These are phyloP conservation scores for Apiospora saccharicola DNA, from an alignment of 2,329 filamentous ascomycete genomes.

Conservation along the genomic window DNA sequence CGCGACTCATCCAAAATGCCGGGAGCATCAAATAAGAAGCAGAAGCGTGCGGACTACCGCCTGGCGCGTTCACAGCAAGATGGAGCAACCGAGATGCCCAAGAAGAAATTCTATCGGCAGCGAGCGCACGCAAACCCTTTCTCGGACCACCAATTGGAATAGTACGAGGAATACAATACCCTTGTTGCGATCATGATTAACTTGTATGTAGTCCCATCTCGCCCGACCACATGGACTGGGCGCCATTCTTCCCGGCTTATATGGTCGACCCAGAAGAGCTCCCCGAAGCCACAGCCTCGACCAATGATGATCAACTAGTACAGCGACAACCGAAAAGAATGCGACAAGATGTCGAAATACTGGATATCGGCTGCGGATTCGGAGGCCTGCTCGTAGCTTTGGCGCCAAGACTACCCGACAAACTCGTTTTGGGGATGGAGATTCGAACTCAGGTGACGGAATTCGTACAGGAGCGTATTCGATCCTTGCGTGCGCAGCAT, in stretches of 20 bases:
- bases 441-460: conserved; percentile 90
- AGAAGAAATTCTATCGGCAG: conserved; percentile 96
- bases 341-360: conserved; percentile 81
- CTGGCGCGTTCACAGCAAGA: conserved; percentile 57
- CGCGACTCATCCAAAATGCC: conserved; percentile 44
- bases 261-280: conserved; percentile 49
- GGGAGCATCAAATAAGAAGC: conserved; percentile 61
- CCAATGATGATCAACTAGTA: conserved; percentile 30
- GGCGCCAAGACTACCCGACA: conserved; percentile 80
- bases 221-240: conserved; percentile 92
- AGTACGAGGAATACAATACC: conserved; percentile 66
- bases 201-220: conserved; percentile 69
- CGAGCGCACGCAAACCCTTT: conserved; percentile 98
- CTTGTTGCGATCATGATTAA: conserved; percentile 26
- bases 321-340: conserved; percentile 47
- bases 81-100: conserved; percentile 71
- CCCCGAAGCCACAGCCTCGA: conserved; percentile 35
- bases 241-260: conserved; percentile 80
- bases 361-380: conserved; percentile 97
- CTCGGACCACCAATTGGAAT: conserved; percentile 88
- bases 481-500: conserved; percentile 76
- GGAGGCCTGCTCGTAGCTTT: conserved; percentile 89
- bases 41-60: conserved; percentile 73
- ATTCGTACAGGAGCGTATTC: conserved; percentile 88
- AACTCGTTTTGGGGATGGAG: conserved; percentile 87